phyloP scores from a whole-genome alignment of 140 eudicot species.

The Senecio squalidus region DNA sequence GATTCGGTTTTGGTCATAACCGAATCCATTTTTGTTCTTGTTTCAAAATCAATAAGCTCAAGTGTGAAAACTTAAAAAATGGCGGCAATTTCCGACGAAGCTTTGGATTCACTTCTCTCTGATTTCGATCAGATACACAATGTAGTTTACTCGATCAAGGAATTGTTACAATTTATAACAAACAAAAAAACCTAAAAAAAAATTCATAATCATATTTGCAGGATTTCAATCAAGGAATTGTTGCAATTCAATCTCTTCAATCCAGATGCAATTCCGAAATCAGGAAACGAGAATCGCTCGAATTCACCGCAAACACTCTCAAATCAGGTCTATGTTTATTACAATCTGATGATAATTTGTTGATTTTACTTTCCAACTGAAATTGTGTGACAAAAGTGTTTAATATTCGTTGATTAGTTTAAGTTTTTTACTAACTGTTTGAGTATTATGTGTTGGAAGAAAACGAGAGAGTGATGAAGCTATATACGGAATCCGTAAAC shows the following conservation, averaged over 20 bases:
- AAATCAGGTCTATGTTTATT: constrained; percentile 53
- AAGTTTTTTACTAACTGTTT: neutral
- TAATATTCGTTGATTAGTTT: neutral
- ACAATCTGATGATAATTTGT: no score
- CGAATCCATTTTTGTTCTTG: no score
- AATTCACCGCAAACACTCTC: constrained; percentile 32
- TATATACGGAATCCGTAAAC: constrained; percentile 39
- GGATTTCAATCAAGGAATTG: constrained; percentile 27
- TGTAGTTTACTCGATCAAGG: constrained; percentile 8
- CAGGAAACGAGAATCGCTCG: constrained; percentile 40
- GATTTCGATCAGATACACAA: constrained; percentile 42
- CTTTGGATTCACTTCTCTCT: constrained; percentile 31
- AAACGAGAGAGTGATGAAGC: constrained; percentile 43
- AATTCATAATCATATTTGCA: constrained; percentile 1
- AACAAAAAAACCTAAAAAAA: constrained; percentile 3
- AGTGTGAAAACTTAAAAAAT: no score
- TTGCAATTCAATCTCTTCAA: constrained; percentile 31
- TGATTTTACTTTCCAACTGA: neutral
- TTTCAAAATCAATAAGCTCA: no score
- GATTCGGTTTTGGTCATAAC: no score
- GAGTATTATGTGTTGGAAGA: constrained; percentile 29
- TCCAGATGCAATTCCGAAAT: constrained; percentile 31
- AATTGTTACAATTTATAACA: neutral
- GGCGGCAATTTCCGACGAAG: constrained; percentile 39
- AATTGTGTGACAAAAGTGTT: neutral